Conservation (phyloP, 805 yeast genomes). For the Candida vaughaniae region DNA sequence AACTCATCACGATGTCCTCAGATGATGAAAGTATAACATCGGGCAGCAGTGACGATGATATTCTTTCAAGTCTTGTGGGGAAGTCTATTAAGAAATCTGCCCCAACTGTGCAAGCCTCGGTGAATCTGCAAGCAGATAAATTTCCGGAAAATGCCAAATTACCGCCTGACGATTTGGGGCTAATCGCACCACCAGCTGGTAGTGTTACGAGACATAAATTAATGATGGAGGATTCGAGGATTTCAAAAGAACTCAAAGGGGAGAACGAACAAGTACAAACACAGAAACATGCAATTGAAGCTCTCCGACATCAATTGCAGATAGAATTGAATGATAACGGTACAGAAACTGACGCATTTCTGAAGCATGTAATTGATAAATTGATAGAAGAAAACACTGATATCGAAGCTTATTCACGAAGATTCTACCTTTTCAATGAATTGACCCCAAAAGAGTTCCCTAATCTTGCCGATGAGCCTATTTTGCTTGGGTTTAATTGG, state of each 20-base stretch:
- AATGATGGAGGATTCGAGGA: neutral
- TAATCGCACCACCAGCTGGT: constrained; percentile 5
- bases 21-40: too few species aligned
- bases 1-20: too few species aligned
- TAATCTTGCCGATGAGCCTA: neutral
- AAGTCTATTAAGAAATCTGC: too few species aligned
- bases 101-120: too few species aligned
- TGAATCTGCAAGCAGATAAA: too few species aligned
- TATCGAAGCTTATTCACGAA: constrained; percentile 4
- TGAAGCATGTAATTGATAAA: constrained; percentile 1
- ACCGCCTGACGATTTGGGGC: constrained; percentile 7
- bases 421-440: constrained; percentile 8
- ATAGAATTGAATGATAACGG: constrained; percentile 5
- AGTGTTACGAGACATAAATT: constrained; percentile 3
- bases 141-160: too few species aligned
- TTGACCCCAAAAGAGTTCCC: neutral
- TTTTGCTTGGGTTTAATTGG: too few species aligned
- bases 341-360: neutral
- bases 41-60: too few species aligned
- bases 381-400: constrained; percentile 2
- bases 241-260: neutral
- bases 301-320: neutral
- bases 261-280: neutral
- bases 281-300: neutral
- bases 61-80: too few species aligned